These are phyloP conservation scores for Pseudocercospora pini-densiflorae DNA, from an alignment of 2,329 filamentous ascomycete species.

Conservation along the genomic window DNA sequence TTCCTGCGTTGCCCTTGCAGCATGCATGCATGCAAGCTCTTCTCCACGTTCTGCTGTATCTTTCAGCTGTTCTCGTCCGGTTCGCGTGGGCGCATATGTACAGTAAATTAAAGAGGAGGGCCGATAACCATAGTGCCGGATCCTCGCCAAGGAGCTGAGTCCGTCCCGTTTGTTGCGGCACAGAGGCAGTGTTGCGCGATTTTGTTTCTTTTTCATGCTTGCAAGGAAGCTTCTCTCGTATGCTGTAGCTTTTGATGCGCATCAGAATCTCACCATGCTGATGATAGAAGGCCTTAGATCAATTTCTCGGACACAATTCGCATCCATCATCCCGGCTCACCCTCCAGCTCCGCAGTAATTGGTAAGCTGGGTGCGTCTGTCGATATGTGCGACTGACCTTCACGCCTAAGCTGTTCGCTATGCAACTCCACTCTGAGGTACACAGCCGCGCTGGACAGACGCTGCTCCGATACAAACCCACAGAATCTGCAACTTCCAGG, in stretches of 20 bases:
- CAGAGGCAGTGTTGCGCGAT: neutral
- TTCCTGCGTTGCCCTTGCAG: conserved; percentile 1
- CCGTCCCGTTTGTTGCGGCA: neutral
- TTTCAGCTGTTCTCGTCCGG: neutral
- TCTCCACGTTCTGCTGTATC: neutral
- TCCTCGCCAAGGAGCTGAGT: conserved; percentile 1
- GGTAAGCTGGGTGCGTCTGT: neutral
- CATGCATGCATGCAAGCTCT: neutral
- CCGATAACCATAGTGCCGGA: neutral
- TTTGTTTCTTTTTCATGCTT: neutral
- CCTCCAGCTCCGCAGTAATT: neutral
- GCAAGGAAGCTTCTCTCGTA: neutral
- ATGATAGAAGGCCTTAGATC: too few relatives aligned
- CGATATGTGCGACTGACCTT: neutral
- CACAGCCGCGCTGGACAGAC: neutral
- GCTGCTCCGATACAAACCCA: conserved; percentile 4
- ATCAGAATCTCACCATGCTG: too few relatives aligned
- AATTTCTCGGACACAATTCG: neutral
- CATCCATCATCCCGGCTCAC: neutral
- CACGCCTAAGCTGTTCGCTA: too few relatives aligned
- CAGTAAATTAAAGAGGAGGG: neutral
- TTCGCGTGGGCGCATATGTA: neutral
- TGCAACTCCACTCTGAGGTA: neutral
- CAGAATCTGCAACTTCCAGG: conserved; percentile 8
- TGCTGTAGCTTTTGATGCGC: neutral